These are phyloP conservation scores for Trematosphaeria pertusa DNA, from an alignment of 2,329 filamentous ascomycete species.

Conservation along the genomic window DNA sequence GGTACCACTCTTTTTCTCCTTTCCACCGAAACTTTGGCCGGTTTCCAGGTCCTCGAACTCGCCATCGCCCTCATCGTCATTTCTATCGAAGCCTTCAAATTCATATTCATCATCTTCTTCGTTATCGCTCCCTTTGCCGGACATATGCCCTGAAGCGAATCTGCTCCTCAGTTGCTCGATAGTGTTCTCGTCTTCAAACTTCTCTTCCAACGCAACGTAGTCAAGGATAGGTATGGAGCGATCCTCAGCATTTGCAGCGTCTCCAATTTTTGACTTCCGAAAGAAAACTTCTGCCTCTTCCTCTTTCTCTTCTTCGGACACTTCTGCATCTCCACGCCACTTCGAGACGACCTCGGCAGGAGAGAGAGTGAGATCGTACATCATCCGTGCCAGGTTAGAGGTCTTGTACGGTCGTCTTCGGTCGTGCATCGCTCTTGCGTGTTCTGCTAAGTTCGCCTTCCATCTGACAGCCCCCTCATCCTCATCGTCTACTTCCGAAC, in stretches of 20 bases:
- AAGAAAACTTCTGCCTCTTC: slow-evolving; percentile 72
- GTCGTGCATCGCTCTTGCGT: slow-evolving; percentile 74
- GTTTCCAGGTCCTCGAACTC: slow-evolving; percentile 87
- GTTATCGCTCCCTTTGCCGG: slow-evolving; percentile 47
- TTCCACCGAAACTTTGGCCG: slow-evolving; percentile 64
- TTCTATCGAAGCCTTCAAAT: slow-evolving; percentile 65
- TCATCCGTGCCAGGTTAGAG: slow-evolving; percentile 80
- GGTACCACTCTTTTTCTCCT: slow-evolving; percentile 50
- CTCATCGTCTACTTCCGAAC: slow-evolving; percentile 63
- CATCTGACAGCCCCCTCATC: slow-evolving; percentile 77
- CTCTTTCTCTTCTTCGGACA: slow-evolving; percentile 60
- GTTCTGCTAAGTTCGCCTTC: slow-evolving; percentile 86
- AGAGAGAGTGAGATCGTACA: slow-evolving; percentile 84
- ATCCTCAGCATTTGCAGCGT: slow-evolving; percentile 68
- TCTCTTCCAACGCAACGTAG: slow-evolving; percentile 79
- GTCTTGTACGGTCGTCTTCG: slow-evolving; percentile 77
- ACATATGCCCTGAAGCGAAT: slow-evolving; percentile 75
- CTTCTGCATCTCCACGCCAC: slow-evolving; percentile 75
- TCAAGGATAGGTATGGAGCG: slow-evolving; percentile 80
- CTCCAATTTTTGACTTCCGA: slow-evolving; percentile 60
- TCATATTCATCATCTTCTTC: slow-evolving; percentile 62
- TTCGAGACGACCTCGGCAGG: slow-evolving; percentile 76
- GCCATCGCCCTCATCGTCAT: slow-evolving; percentile 72
- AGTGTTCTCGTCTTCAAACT: slow-evolving; percentile 83
- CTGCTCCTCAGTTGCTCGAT: slow-evolving; percentile 75